A percentile compares a stretch with the other conserved stretches of the same genome.
These are phyloP conservation scores for Lachnellula suecica DNA, from an alignment of 2,329 filamentous ascomycete species.

Conservation along the genomic window DNA sequence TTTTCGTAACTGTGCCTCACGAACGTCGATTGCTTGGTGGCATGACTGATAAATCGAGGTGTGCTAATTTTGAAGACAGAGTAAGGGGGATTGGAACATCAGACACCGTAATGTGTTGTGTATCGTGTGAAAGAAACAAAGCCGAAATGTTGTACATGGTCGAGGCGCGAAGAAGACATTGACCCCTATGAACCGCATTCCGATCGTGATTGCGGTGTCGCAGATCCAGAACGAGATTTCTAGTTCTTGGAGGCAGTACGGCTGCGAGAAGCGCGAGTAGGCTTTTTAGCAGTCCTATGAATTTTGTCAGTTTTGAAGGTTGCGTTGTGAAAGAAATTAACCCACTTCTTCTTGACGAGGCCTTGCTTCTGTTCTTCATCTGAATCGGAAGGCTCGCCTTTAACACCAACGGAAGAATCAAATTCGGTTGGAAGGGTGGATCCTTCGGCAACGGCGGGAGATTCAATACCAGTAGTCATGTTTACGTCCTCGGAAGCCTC, in stretches of 20 bases:
- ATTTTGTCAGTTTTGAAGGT: background rate
- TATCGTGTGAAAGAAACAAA: too few relatives aligned
- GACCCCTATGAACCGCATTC: too few relatives aligned
- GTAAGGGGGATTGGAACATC: too few relatives aligned
- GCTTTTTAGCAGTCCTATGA: background rate
- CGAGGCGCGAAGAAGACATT: too few relatives aligned
- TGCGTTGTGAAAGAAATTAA: background rate
- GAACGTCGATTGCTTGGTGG: too few relatives aligned
- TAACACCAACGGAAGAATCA: constrained; percentile 1
- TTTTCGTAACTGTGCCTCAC: too few relatives aligned
- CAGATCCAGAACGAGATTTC: too few relatives aligned
- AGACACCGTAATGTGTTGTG: too few relatives aligned
- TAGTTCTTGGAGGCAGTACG: constrained; percentile 4
- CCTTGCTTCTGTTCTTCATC: constrained; percentile 4
- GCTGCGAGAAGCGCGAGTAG: constrained; percentile 5
- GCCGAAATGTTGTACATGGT: too few relatives aligned
- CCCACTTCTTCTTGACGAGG: constrained; percentile 10
- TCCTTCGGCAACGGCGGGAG: background rate
- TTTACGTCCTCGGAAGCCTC: background rate
- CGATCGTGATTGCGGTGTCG: too few relatives aligned
- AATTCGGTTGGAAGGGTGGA: background rate
- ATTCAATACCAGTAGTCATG: background rate
- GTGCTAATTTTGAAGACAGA: too few relatives aligned
- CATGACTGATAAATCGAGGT: too few relatives aligned
- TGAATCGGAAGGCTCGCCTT: constrained; percentile 2